Conservation (phyloP, 495 filamentous ascomycete species). For the Cairneyella variabilis region DNA sequence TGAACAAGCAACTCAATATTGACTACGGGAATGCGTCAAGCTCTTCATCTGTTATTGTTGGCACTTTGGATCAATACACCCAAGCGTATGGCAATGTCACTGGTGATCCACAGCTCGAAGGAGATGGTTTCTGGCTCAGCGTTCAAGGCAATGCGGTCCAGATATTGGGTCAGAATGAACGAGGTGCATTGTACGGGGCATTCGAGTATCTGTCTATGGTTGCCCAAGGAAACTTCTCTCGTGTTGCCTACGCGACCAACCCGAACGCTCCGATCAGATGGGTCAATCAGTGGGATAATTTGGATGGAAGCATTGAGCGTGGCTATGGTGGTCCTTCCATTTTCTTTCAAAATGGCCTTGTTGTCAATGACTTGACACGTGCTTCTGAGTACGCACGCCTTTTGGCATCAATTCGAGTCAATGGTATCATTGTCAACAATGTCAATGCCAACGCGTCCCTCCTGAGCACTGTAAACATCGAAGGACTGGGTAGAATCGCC, state of each 20-base stretch:
- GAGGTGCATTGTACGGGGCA: conserved; percentile 64
- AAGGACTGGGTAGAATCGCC: conserved; percentile 58
- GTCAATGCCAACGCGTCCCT: conserved; percentile 64
- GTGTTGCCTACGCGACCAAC: conserved; percentile 49
- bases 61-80: conserved; percentile 51
- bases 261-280: conserved; percentile 62
- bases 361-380: conserved; percentile 55
- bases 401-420: conserved; percentile 63
- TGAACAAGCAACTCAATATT: conserved; percentile 41
- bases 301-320: conserved; percentile 65
- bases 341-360: conserved; percentile 55
- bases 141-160: conserved; percentile 40
- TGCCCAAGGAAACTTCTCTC: conserved; percentile 56
- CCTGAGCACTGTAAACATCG: conserved; percentile 52
- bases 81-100: conserved; percentile 31
- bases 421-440: conserved; percentile 67
- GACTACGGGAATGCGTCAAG: conserved; percentile 22
- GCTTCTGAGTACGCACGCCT: conserved; percentile 62
- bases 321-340: conserved; percentile 68
- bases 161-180: conserved; percentile 65
- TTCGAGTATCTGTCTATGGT: conserved; percentile 65
- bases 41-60: conserved; percentile 47
- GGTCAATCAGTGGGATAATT: conserved; percentile 74
- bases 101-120: conserved; percentile 41
- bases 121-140: conserved; percentile 63